These are phyloP conservation scores for Crassisporium funariophilum DNA, from an alignment of 768 basidiomycete species.

Conservation along the genomic window DNA sequence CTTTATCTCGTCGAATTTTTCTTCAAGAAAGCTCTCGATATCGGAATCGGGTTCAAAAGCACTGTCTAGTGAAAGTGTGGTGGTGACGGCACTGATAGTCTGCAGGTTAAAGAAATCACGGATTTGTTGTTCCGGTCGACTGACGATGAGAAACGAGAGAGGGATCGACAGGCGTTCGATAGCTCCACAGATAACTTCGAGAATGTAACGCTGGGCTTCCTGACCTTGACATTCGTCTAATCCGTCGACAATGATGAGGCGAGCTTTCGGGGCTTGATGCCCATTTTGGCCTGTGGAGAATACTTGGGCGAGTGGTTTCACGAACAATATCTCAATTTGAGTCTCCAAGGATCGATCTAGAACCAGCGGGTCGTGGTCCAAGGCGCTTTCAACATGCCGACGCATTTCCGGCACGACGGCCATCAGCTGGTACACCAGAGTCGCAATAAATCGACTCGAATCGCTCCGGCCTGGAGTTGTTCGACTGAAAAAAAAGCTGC, in stretches of 20 bases:
- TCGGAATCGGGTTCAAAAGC: slow-evolving; percentile 3
- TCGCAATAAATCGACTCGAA: slow-evolving; percentile 5
- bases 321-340: slow-evolving; percentile 7
- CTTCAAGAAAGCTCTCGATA: slow-evolving; percentile 1
- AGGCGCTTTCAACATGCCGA: background rate
- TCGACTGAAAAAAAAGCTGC: too few species aligned
- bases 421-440: slow-evolving; percentile 11
- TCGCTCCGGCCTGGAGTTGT: slow-evolving; percentile 2
- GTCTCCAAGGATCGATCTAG: slow-evolving; percentile 5
- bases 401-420: slow-evolving; percentile 4
- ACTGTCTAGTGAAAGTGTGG: slow-evolving; percentile 2
- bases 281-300: background rate
- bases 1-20: slow-evolving; percentile 2
- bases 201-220: slow-evolving; percentile 7
- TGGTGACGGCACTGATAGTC: background rate
- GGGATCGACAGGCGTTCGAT: background rate
- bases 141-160: slow-evolving; percentile 13
- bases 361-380: slow-evolving; percentile 5
- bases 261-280: background rate
- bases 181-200: background rate
- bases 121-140: slow-evolving; percentile 10
- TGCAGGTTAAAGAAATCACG: slow-evolving; percentile 6
- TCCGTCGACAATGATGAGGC: slow-evolving; percentile 17
- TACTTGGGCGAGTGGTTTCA: slow-evolving; percentile 2
- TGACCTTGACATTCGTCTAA: too few species aligned